Evolutionary conservation across 2,329 filamentous ascomycete genomes (phyloP).

Genomic region (Trichoderma sp.): DNA sequence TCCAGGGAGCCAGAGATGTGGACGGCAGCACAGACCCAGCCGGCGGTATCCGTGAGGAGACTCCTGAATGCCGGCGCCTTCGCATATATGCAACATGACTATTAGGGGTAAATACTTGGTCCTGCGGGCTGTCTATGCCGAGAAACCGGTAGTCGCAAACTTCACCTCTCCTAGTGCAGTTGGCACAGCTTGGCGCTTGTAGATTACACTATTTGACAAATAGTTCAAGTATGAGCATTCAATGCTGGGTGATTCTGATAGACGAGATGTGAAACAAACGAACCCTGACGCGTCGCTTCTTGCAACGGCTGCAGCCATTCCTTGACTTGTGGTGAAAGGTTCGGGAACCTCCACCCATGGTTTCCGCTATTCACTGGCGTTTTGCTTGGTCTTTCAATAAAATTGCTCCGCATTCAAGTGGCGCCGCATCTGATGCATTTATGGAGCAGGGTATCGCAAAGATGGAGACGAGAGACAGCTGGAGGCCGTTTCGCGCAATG

Average conservation of each 20-base stretch:
- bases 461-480: neutral
- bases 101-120: neutral
- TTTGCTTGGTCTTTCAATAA: neutral
- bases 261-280: neutral
- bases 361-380: neutral
- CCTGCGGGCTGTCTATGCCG: slow-evolving; percentile 2
- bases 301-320: slow-evolving; percentile 18
- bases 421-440: slow-evolving; percentile 3
- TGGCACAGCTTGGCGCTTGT: slow-evolving; percentile 17
- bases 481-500: slow-evolving; percentile 11
- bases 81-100: neutral
- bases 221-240: neutral
- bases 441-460: slow-evolving; percentile 13
- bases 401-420: neutral
- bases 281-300: slow-evolving; percentile 20
- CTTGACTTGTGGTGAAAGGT: slow-evolving; percentile 17
- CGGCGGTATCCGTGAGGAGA: slow-evolving; percentile 1
- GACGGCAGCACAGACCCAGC: neutral
- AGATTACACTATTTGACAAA: slow-evolving; percentile 6
- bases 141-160: slow-evolving; percentile 16
- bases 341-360: slow-evolving; percentile 10
- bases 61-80: neutral
- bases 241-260: neutral
- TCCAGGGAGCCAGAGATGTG: neutral
- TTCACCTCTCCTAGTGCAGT: slow-evolving; percentile 16